Percentiles rank a stretch among this genome's conserved stretches.
Conservation (phyloP, 108 stramenopile species). For the Fragilaria radians region DNA sequence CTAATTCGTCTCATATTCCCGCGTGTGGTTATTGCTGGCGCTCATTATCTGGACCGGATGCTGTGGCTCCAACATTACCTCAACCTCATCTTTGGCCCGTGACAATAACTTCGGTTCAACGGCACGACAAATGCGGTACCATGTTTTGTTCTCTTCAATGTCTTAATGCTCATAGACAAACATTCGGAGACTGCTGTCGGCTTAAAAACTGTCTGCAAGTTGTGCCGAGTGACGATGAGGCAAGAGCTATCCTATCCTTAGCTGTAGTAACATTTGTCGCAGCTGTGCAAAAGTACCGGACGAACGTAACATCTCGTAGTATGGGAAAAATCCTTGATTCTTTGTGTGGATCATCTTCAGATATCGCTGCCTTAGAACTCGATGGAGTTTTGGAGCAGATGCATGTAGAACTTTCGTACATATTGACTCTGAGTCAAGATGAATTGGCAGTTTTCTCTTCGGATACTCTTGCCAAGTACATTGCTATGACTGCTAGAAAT, state of each 20-base stretch:
- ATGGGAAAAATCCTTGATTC: conserved; percentile 3
- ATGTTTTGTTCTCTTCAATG: conserved; percentile 11
- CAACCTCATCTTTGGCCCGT: background rate
- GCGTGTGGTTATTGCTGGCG: background rate
- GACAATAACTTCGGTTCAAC: background rate
- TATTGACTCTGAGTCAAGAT: background rate
- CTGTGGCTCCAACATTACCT: background rate
- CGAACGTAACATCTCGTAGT: background rate
- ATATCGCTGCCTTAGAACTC: background rate
- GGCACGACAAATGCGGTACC: conserved; percentile 4
- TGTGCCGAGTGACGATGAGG: background rate
- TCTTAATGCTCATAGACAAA: background rate
- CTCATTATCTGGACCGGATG: background rate
- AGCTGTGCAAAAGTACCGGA: background rate
- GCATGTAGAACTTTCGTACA: background rate
- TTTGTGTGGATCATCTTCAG: background rate
- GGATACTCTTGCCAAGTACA: conserved; percentile 13
- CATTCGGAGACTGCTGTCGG: conserved; percentile 6
- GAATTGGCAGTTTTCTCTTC: conserved; percentile 7
- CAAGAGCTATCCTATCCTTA: conserved; percentile 1
- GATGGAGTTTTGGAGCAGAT: conserved; percentile 1
- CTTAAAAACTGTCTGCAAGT: conserved; percentile 2
- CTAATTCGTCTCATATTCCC: background rate
- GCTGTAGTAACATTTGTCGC: conserved; percentile 3
- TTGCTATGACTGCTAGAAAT: conserved; percentile 27